phyloP scores from a whole-genome alignment of 2,329 filamentous ascomycete genomes.

The Sclerotinia borealis region DNA sequence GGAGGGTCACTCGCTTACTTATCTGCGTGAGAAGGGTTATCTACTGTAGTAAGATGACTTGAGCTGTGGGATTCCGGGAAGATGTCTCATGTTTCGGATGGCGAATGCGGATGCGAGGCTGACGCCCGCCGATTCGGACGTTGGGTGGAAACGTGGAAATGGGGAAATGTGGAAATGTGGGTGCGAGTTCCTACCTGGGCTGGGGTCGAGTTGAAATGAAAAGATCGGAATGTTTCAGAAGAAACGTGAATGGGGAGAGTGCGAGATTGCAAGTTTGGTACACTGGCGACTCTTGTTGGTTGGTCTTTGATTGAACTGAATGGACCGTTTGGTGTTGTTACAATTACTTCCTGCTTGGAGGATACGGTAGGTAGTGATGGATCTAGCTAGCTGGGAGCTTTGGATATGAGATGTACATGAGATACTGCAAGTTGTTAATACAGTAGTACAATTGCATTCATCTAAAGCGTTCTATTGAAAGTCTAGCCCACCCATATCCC shows the following conservation, averaged over 20 bases:
- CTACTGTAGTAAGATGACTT: neutral
- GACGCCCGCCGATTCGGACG: neutral
- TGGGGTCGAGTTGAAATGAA: neutral
- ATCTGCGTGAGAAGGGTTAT: no score
- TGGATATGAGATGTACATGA: neutral
- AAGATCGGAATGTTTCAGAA: neutral
- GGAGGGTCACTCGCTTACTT: neutral
- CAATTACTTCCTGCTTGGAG: neutral
- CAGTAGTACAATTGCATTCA: neutral
- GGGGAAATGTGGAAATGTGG: neutral
- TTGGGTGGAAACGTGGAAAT: neutral
- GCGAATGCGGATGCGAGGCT: neutral
- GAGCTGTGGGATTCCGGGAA: neutral
- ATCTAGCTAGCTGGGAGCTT: neutral
- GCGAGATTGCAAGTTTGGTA: neutral
- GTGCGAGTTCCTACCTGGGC: neutral
- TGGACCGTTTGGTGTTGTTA: neutral
- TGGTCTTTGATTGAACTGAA: neutral
- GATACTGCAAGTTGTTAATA: neutral
- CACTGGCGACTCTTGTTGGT: neutral
- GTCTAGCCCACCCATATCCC: neutral
- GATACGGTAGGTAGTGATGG: neutral
- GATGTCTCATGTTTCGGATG: neutral
- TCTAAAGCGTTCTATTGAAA: neutral
- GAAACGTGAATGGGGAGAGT: neutral